A percentile compares a stretch with the other conserved stretches of the same genome.
Conservation (phyloP, 306 rosid species). For the Astragalus glycyphyllos region DNA sequence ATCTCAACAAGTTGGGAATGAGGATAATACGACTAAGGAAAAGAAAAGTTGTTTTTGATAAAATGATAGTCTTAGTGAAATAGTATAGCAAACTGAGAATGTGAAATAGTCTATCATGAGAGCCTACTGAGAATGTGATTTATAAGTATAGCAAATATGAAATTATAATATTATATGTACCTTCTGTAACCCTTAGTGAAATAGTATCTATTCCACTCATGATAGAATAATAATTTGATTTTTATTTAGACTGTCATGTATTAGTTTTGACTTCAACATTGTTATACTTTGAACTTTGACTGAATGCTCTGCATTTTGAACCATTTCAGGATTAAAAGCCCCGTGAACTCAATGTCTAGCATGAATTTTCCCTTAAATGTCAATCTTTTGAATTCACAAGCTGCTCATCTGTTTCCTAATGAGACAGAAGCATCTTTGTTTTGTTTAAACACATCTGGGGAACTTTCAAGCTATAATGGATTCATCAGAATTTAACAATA, state of each 20-base stretch:
- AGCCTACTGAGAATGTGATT: constrained; percentile 65
- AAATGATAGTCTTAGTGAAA: constrained; percentile 36
- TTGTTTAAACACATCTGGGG: background rate
- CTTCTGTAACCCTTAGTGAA: constrained; percentile 1
- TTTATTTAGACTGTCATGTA: constrained; percentile 29
- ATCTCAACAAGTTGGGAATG: constrained; percentile 45
- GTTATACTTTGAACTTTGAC: constrained; percentile 19
- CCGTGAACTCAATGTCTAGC: too few species aligned
- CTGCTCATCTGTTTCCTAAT: background rate
- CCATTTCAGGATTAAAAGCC: constrained; percentile 55
- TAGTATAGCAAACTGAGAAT: constrained; percentile 55
- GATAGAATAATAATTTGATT: background rate
- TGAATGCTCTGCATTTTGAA: constrained; percentile 33
- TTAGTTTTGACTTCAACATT: background rate
- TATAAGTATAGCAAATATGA: constrained; percentile 14
- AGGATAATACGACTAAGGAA: constrained; percentile 39
- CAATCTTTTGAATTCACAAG: too few species aligned
- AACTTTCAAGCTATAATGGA: constrained; percentile 23
- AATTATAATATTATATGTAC: background rate
- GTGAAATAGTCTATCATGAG: too few species aligned
- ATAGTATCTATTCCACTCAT: too few species aligned
- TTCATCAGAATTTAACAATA: background rate
- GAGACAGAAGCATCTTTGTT: background rate
- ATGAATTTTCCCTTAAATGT: too few species aligned
- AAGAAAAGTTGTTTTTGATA: constrained; percentile 48